Evolutionary conservation across 495 filamentous ascomycete genomes (phyloP).

Genomic region (Sordaria brevicollis): DNA sequence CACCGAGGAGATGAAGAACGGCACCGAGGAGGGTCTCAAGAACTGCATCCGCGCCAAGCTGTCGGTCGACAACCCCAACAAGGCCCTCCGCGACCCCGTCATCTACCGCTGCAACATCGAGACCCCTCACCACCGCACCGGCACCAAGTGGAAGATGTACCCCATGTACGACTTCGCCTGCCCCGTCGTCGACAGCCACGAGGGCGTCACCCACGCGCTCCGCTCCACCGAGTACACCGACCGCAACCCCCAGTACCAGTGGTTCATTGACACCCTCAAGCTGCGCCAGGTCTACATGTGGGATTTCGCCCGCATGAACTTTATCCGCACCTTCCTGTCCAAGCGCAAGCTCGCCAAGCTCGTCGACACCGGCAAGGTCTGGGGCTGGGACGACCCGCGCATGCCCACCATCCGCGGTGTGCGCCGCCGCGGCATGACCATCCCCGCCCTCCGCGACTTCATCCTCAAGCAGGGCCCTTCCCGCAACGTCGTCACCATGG

Average conservation of each 20-base stretch:
- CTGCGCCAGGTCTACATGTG: conserved; percentile 88
- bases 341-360: conserved; percentile 95
- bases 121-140: conserved; percentile 79
- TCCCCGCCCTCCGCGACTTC: conserved; percentile 79
- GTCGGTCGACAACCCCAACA: conserved; percentile 71
- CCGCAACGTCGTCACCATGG: conserved; percentile 78
- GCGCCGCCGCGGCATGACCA: conserved; percentile 80
- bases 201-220: conserved; percentile 91
- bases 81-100: conserved; percentile 81
- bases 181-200: conserved; percentile 80
- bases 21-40: conserved; percentile 59
- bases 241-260: conserved; percentile 93
- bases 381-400: conserved; percentile 92
- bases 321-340: conserved; percentile 77
- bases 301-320: conserved; percentile 97
- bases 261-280: conserved; percentile 80
- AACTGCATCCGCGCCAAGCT: conserved; percentile 90
- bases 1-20: conserved; percentile 74
- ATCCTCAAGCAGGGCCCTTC: conserved; percentile 88
- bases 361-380: conserved; percentile 74
- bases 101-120: conserved; percentile 82
- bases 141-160: conserved; percentile 85
- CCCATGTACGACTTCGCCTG: conserved; percentile 93
- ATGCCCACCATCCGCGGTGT: conserved; percentile 91
- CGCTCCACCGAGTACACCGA: conserved; percentile 96